These are phyloP conservation scores for Fonsecaea monophora DNA, from an alignment of 2,329 filamentous ascomycete species.

Conservation along the genomic window DNA sequence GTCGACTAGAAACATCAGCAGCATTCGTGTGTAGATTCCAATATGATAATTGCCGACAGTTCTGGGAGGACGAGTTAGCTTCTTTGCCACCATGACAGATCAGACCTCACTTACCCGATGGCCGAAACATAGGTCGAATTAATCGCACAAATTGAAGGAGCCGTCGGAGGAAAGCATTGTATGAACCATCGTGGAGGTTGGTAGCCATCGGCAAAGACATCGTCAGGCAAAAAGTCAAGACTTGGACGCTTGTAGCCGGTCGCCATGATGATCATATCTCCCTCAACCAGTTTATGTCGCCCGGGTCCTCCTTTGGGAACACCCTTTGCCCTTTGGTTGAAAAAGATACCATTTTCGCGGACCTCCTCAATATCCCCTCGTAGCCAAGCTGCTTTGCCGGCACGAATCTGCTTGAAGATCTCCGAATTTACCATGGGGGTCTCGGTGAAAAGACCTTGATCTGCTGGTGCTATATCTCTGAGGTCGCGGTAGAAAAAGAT, in stretches of 20 bases:
- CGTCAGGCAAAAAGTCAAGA: constrained; percentile 74
- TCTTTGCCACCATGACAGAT: background rate
- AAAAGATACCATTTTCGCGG: constrained; percentile 67
- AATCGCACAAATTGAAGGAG: constrained; percentile 77
- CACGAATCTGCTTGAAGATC: constrained; percentile 75
- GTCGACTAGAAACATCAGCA: constrained; percentile 85
- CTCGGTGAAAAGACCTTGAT: constrained; percentile 77
- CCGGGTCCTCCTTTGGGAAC: constrained; percentile 80
- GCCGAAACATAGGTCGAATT: constrained; percentile 84
- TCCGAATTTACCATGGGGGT: constrained; percentile 89
- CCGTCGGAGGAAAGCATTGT: constrained; percentile 79
- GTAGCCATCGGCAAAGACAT: constrained; percentile 76
- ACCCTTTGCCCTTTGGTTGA: constrained; percentile 74
- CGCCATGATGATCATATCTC: constrained; percentile 80
- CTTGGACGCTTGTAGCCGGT: constrained; percentile 80
- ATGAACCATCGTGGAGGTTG: constrained; percentile 86
- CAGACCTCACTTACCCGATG: constrained; percentile 60
- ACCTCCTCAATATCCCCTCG: constrained; percentile 78
- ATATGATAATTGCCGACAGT: constrained; percentile 89
- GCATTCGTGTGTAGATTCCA: constrained; percentile 83
- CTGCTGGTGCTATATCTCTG: constrained; percentile 71
- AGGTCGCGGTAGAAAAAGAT: constrained; percentile 85
- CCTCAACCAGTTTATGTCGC: constrained; percentile 68
- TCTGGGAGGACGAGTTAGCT: constrained; percentile 19
- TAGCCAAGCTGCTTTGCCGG: constrained; percentile 76